phyloP scores from a whole-genome alignment of 208 protist species.

The Leishmania tarentolae region DNA sequence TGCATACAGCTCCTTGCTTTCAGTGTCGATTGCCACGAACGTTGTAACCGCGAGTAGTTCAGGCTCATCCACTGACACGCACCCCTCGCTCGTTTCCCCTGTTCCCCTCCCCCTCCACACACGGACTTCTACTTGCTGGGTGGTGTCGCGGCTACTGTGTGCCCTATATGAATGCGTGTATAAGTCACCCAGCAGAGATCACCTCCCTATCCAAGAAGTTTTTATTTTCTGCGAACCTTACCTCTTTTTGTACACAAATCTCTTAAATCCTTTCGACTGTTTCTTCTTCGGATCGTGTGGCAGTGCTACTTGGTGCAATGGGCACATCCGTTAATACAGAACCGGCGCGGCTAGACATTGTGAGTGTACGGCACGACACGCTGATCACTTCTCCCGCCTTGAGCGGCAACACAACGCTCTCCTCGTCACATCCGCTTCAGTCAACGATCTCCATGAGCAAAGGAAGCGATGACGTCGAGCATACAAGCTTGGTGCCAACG shows the following conservation, averaged over 20 bases:
- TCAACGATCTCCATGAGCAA: slow-evolving; percentile 5
- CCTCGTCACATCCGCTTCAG: neutral
- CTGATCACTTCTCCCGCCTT: neutral
- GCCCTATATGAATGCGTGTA: neutral
- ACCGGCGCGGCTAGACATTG: neutral
- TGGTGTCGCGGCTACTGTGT: neutral
- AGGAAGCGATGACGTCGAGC: neutral
- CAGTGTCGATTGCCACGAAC: neutral
- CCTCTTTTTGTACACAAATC: neutral
- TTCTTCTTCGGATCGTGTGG: neutral
- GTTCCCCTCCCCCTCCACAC: neutral
- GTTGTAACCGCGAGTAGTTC: neutral
- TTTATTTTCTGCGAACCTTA: neutral
- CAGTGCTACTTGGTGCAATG: neutral
- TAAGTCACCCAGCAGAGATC: neutral
- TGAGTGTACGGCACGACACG: neutral
- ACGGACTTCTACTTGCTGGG: neutral
- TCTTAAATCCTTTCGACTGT: neutral
- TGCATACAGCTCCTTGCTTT: neutral
- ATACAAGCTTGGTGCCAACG: slow-evolving; percentile 1
- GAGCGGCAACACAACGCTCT: neutral
- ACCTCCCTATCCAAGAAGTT: neutral
- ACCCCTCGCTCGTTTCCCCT: neutral
- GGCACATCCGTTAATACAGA: neutral
- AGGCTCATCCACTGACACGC: neutral